A percentile compares a stretch with the other conserved stretches of the same genome.
These are phyloP conservation scores for Colletotrichum somersetense DNA, from an alignment of 2,329 filamentous ascomycete species.

Conservation along the genomic window DNA sequence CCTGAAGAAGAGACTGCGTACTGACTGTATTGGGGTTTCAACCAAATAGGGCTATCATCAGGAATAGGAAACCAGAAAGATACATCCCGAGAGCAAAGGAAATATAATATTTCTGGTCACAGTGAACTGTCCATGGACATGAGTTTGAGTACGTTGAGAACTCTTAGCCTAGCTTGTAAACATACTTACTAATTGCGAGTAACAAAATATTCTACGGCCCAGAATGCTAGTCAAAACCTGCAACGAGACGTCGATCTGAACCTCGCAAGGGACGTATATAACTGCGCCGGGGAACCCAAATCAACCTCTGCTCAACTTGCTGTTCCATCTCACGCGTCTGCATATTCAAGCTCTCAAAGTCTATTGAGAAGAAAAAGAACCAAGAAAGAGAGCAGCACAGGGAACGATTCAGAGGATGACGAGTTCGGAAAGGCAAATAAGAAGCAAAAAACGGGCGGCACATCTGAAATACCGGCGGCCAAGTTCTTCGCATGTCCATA, in stretches of 20 bases:
- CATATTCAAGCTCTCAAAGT: background rate
- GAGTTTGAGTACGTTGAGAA: background rate
- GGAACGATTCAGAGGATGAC: background rate
- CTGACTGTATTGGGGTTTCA: background rate
- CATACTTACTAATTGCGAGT: background rate
- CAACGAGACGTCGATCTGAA: background rate
- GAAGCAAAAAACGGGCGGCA: background rate
- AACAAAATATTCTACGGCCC: background rate
- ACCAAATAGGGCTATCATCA: background rate
- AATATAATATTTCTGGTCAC: background rate
- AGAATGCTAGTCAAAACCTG: background rate
- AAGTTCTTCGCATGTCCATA: constrained; percentile 47
- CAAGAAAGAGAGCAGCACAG: background rate
- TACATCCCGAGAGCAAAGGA: too few relatives aligned
- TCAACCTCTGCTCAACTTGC: background rate
- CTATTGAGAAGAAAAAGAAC: background rate
- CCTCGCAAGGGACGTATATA: background rate
- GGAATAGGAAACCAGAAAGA: too few relatives aligned
- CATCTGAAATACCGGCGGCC: background rate
- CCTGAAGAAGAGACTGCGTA: background rate
- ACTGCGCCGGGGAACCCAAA: background rate
- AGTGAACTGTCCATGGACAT: background rate
- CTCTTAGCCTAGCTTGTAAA: too few relatives aligned
- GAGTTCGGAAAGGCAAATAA: background rate
- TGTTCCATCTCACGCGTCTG: background rate